Evolutionary conservation across 176 grass and related monocot species (phyloP), one percentile per base, ranked within the genome.

Genomic region (Zea mays): DNA sequence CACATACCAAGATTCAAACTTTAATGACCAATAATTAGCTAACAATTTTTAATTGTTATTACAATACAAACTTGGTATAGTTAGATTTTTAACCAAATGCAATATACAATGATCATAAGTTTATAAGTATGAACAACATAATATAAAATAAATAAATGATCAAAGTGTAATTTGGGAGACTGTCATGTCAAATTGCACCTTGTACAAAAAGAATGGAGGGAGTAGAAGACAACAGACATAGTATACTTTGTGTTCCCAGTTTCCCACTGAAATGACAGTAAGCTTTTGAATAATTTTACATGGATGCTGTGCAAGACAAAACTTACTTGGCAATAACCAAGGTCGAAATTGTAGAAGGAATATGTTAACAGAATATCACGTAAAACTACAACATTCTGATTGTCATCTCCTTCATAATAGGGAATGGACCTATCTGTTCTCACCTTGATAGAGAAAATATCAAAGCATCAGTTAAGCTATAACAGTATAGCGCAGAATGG

Each of bases 341-440:
- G 92, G 78, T 99, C 92, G 62, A 99, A 99, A 92, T 99, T 99
- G 76, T 93, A 99, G 85, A 99, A 99, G n/a, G 96, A 95, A 81
- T 99, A 95, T 33, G 96, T 93, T 62, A 99, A 70, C 39, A 99
- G 76, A 79, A 99, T 95, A 65, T 99, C 96, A 58, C 96, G 96
- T 86, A 99, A 83, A 83, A 90, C 45, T 58, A 80, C 75, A 61
- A 99, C 87, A 87, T 99, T 95, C 56, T 15, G 77, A 79, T 95
- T 99, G 51, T 99, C 96, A 83, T 99, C 96, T 86, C 96, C 96
- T 95, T 99, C 96, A 48, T 95, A 99, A 62, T 81, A 99, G 38
- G 87, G 69, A 88, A 99, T 57, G 19, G 96, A 92, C 73, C 96
- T 90, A 80, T 99, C 96, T 69, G 96, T 99, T 79, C 96, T 92